Percentiles rank a stretch among this genome's conserved stretches.
These are phyloP conservation scores for Orbilia ellipsospora DNA, from an alignment of 2,329 filamentous ascomycete genomes.

Conservation along the genomic window DNA sequence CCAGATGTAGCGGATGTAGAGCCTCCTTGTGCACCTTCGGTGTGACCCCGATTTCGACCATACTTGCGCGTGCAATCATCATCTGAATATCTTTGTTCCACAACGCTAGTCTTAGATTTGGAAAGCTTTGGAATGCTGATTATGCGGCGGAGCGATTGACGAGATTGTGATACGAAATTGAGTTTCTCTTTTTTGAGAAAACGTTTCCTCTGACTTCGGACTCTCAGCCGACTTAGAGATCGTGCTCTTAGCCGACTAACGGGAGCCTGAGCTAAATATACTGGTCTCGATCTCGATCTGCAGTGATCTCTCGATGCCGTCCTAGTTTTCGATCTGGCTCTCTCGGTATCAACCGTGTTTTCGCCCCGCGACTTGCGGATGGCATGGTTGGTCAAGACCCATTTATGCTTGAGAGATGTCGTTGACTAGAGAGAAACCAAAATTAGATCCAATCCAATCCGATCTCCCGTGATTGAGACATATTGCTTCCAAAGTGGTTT, in stretches of 20 bases:
- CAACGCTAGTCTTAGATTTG: conserved; percentile 3
- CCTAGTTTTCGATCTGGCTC: conserved; percentile 13
- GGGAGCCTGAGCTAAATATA: not conserved
- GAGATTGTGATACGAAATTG: conserved; percentile 34
- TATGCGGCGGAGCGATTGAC: conserved; percentile 29
- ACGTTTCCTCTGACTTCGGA: conserved; percentile 25
- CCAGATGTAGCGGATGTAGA: not conserved
- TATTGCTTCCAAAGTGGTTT: not conserved
- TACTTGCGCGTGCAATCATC: not conserved
- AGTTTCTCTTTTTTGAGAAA: conserved; percentile 21
- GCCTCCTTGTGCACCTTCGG: conserved; percentile 9
- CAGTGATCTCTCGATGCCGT: conserved; percentile 10
- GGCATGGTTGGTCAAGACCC: conserved; percentile 3
- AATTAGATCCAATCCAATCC: not conserved
- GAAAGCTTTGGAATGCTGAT: conserved; percentile 25
- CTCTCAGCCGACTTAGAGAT: conserved; percentile 26
- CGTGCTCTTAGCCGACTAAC: conserved; percentile 23
- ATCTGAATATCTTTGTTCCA: not conserved
- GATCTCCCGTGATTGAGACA: not conserved
- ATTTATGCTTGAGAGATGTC: conserved; percentile 29
- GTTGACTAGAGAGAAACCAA: conserved; percentile 23
- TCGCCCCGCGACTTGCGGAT: conserved; percentile 11
- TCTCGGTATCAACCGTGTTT: conserved; percentile 11
- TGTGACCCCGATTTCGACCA: not conserved
- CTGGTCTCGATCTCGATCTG: not conserved